Evolutionary conservation across 2,329 filamentous ascomycete species (phyloP).

Genomic region (Talaromyces albobiverticillius): DNA sequence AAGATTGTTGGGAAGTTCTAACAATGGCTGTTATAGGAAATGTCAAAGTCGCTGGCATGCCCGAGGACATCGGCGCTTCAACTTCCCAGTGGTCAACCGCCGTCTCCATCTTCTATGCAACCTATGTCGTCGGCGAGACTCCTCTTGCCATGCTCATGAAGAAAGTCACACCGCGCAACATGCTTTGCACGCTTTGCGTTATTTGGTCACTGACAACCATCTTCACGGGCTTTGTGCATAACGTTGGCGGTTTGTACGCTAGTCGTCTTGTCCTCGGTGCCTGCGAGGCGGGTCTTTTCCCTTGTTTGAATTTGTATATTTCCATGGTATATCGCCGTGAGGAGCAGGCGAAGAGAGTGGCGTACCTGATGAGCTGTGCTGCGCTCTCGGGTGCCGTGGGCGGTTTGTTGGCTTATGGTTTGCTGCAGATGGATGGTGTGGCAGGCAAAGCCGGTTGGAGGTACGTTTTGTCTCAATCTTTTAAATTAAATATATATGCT

Average conservation of each 20-base stretch:
- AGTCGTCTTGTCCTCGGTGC: conserved; percentile 38
- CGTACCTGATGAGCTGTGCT: conserved; percentile 39
- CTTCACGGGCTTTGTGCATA: conserved; percentile 47
- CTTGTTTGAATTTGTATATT: conserved; percentile 38
- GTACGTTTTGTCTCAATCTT: conserved; percentile 26
- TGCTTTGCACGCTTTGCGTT: conserved; percentile 40
- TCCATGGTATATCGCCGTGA: conserved; percentile 42
- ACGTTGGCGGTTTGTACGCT: conserved; percentile 40
- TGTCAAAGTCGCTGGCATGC: conserved; percentile 48
- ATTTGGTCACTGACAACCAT: conserved; percentile 51
- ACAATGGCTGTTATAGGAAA: conserved; percentile 45
- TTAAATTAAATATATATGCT: conserved; percentile 27
- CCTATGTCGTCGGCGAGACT: conserved; percentile 50
- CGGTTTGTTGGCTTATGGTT: conserved; percentile 37
- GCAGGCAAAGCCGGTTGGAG: conserved; percentile 47
- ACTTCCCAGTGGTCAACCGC: conserved; percentile 46
- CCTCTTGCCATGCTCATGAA: conserved; percentile 50
- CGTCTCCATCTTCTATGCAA: conserved; percentile 52
- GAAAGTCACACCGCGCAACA: conserved; percentile 43
- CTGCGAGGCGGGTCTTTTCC: conserved; percentile 40
- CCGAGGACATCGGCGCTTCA: conserved; percentile 42
- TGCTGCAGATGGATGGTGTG: conserved; percentile 46
- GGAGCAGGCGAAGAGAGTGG: conserved; percentile 41
- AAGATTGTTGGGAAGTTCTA: no score
- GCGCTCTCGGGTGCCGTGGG: conserved; percentile 41